phyloP scores from a whole-genome alignment of 208 protist species.

The Leptomonas seymouri region DNA sequence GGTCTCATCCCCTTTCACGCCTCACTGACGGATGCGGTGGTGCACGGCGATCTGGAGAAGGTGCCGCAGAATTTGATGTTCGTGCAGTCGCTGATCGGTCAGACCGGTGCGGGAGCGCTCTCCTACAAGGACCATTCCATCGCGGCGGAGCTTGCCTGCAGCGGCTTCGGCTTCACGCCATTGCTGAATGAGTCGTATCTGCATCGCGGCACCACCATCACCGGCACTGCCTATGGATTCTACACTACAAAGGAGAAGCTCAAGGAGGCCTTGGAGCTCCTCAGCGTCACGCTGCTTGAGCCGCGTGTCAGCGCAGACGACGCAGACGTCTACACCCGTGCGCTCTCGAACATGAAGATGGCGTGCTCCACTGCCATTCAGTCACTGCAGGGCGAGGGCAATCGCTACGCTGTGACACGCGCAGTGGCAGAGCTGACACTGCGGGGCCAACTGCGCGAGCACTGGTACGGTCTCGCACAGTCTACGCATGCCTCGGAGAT shows the following conservation, averaged over 20 bases:
- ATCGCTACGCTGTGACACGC: conserved; percentile 67
- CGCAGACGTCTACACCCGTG: conserved; percentile 70
- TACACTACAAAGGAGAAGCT: conserved; percentile 89
- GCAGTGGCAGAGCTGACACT: conserved; percentile 68
- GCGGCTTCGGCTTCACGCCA: conserved; percentile 77
- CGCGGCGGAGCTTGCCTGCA: conserved; percentile 80
- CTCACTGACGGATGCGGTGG: conserved; percentile 37
- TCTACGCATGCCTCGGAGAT: conserved; percentile 58
- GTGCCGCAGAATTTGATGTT: conserved; percentile 54
- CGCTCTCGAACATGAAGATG: conserved; percentile 73
- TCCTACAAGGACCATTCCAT: conserved; percentile 86
- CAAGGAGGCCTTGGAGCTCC: conserved; percentile 71
- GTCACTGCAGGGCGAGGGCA: conserved; percentile 70
- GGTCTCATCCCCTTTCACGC: conserved; percentile 72
- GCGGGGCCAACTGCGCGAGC: conserved; percentile 65
- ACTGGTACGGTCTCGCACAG: conserved; percentile 78
- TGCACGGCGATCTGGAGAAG: conserved; percentile 23
- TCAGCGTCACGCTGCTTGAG: conserved; percentile 67
- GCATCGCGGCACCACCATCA: conserved; percentile 52
- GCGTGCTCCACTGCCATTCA: conserved; percentile 68
- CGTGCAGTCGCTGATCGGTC: conserved; percentile 55
- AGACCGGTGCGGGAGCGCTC: conserved; percentile 62
- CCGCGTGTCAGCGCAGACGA: conserved; percentile 60
- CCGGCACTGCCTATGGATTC: conserved; percentile 77
- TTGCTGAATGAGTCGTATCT: conserved; percentile 78